These are phyloP conservation scores for Mucor indicus DNA, from an alignment of 371 early-diverging fungal species.

Conservation along the genomic window DNA sequence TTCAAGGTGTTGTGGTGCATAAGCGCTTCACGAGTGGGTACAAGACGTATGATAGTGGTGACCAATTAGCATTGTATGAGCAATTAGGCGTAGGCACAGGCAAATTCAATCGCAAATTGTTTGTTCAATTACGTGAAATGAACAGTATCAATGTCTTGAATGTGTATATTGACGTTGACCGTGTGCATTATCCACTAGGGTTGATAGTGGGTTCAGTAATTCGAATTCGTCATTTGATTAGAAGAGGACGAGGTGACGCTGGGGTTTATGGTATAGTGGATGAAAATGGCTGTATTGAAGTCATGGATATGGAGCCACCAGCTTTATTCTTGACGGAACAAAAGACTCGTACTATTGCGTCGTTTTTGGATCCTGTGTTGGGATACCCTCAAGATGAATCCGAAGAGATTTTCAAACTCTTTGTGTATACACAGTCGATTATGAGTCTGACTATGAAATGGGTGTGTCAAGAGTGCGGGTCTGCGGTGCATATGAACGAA, in stretches of 20 bases:
- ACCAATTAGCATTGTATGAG: neutral
- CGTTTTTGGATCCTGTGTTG: too few species aligned
- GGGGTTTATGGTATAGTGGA: neutral
- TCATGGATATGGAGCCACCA: too few species aligned
- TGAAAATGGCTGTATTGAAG: too few species aligned
- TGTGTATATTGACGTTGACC: slow-evolving; percentile 20
- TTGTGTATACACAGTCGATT: too few species aligned
- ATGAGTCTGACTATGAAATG: slow-evolving; percentile 10
- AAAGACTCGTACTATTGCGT: too few species aligned
- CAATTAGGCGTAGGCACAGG: slow-evolving; percentile 22
- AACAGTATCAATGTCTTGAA: slow-evolving; percentile 24
- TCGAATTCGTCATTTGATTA: slow-evolving; percentile 16
- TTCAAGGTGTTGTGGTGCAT: slow-evolving; percentile 19
- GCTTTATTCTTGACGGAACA: too few species aligned
- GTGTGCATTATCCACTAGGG: slow-evolving; percentile 22
- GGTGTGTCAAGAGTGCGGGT: slow-evolving; percentile 26
- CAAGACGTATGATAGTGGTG: too few species aligned
- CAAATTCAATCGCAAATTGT: slow-evolving; percentile 16
- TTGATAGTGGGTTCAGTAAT: slow-evolving; percentile 25
- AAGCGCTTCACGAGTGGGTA: slow-evolving; percentile 21
- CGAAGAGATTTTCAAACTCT: too few species aligned
- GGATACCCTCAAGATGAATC: too few species aligned
- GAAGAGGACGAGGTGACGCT: neutral
- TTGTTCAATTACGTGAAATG: slow-evolving; percentile 23
- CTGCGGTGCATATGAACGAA: slow-evolving; percentile 4